Evolutionary conservation across 169 alveolate genomes (phyloP).

Genomic region (Plasmodium berghei): DNA sequence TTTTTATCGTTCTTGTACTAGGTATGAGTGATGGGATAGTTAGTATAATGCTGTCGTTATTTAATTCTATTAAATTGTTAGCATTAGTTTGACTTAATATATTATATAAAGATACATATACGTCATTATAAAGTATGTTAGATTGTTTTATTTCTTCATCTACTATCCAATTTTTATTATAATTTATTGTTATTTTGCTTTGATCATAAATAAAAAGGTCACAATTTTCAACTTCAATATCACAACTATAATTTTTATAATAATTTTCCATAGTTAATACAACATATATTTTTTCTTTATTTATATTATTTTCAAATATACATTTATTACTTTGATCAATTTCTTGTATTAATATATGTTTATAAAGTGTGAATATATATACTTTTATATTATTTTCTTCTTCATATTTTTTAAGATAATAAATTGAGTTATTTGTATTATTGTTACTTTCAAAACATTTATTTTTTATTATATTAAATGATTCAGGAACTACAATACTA

Average conservation of each 20-base stretch:
- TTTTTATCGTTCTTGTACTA: conserved; percentile 19
- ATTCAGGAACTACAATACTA: conserved; percentile 10
- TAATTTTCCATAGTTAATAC: background rate
- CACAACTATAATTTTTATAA: conserved; percentile 22
- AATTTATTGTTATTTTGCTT: conserved; percentile 34
- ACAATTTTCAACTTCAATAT: conserved; percentile 21
- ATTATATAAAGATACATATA: conserved; percentile 12
- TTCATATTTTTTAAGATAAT: conserved; percentile 15
- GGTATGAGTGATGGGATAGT: conserved; percentile 26
- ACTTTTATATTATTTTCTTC: conserved; percentile 6
- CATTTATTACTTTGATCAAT: conserved; percentile 11
- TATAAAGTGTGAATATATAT: conserved; percentile 20
- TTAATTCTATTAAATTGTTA: background rate
- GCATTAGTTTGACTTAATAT: conserved; percentile 15
- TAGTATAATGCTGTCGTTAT: background rate
- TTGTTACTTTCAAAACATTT: conserved; percentile 7
- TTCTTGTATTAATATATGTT: conserved; percentile 9
- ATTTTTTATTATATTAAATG: background rate
- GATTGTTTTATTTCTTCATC: background rate
- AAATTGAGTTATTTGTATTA: background rate
- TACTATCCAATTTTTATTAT: conserved; percentile 21
- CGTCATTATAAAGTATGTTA: conserved; percentile 6
- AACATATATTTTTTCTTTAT: conserved; percentile 19
- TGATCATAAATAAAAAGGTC: conserved; percentile 21
- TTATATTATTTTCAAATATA: background rate